Base-by-base conservation (phyloP, 345 rosid species). In the Atalantia buxifolia region DNA sequence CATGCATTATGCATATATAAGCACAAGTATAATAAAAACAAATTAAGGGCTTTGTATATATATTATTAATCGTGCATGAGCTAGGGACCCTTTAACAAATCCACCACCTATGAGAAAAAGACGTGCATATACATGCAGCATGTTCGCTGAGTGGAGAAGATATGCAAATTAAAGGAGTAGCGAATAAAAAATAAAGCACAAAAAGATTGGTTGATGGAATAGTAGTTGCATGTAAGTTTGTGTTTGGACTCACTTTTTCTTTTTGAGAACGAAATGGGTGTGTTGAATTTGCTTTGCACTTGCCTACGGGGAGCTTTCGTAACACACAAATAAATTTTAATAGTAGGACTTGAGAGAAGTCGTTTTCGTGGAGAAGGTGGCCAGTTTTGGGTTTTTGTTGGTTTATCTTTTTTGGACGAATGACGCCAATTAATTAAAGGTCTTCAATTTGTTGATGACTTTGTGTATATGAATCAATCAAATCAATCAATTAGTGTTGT, bases 201-300 rank as follows among this genome's bases (percentile, higher is more conserved):
- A 71, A 75, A 42, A 68, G 61, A 64, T 53, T 25, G 35, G 66
- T 72, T 33, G 50, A 45, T 45, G 4, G 18, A 45, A 45, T 45
- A 45, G 50, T 45, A 45, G 50, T 45, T 69, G 74, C 74, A 64
- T 82, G 86, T 70, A 73, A 69, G 40, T 40, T 83, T 78, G 76
- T 66, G 76, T 69, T 73, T 76, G 84, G 88, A 76, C 71, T 68
- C 25, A 38, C 82, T 57, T 69, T 63, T 12, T 28, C 18, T 62
- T 62, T 62, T 76, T 72, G 19, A 3, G 38, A 22, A 25, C 57
- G 42, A 85, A 85, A 80, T 70, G 28, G 56, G n/a, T 64, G 19
- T 33, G 50, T 60, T 66, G 28, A 77, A 61, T 33, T 9, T 9
- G 12, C 42, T 19, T 55, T 71, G 7, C 57, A 53, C 22, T 48